Conservation (phyloP, 176 grass and related monocot species). For the Oryza australiensis region DNA sequence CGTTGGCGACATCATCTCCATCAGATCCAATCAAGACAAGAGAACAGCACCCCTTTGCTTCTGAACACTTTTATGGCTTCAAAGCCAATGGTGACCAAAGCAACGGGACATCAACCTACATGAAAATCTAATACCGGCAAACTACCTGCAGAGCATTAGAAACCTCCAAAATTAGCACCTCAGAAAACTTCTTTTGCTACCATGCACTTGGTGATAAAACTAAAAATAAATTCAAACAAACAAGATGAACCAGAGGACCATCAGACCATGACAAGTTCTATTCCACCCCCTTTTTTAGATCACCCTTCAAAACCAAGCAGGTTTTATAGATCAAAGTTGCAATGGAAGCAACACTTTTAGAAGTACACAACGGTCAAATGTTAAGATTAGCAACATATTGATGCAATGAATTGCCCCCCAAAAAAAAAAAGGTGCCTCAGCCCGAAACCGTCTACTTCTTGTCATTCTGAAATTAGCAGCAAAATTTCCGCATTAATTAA, state of each 20-base stretch:
- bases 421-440: not conserved
- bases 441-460: slow-evolving; percentile 12
- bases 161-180: slow-evolving; percentile 14
- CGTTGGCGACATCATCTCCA: slow-evolving; percentile 60
- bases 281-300: not conserved
- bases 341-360: not conserved
- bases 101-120: slow-evolving; percentile 9
- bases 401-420: slow-evolving; percentile 24
- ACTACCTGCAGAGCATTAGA: slow-evolving; percentile 41
- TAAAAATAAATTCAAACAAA: not conserved
- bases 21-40: slow-evolving; percentile 30
- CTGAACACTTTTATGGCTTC: slow-evolving; percentile 13
- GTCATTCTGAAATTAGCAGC: not conserved
- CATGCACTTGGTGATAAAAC: not conserved
- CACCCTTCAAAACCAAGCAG: slow-evolving; percentile 11
- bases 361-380: slow-evolving; percentile 37
- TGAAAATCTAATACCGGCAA: slow-evolving; percentile 8
- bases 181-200: slow-evolving; percentile 4
- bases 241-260: not conserved
- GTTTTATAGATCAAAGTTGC: not conserved
- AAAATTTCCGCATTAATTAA: not conserved
- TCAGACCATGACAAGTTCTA: not conserved
- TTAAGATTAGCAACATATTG: slow-evolving; percentile 1
- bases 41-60: slow-evolving; percentile 11
- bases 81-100: slow-evolving; percentile 28